Evolutionary conservation across 2,329 filamentous ascomycete species (phyloP).

Genomic region (Epichloe bromicola): DNA sequence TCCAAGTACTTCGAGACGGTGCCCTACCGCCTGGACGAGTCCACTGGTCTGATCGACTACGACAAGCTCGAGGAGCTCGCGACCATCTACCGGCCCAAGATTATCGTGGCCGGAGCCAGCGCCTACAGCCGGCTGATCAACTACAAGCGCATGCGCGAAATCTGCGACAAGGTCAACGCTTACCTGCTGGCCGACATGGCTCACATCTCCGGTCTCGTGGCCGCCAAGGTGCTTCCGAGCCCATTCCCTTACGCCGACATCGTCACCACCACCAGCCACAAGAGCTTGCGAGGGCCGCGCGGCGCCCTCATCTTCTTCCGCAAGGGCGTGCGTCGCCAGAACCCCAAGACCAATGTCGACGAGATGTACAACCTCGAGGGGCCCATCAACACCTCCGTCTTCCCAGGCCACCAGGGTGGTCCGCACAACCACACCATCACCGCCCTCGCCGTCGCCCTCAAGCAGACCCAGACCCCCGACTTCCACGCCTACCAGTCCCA

Average conservation of each 20-base stretch:
- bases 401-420: conserved; percentile 94
- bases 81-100: conserved; percentile 82
- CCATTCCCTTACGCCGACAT: conserved; percentile 87
- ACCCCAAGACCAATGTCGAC: conserved; percentile 76
- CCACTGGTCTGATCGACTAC: conserved; percentile 92
- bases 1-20: conserved; percentile 99
- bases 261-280: conserved; percentile 96
- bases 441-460: conserved; percentile 82
- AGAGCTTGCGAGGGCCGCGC: conserved; percentile 86
- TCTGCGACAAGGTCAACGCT: conserved; percentile 80
- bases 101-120: conserved; percentile 87
- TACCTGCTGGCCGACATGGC: conserved; percentile 96
- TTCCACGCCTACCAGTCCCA: conserved; percentile 89
- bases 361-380: conserved; percentile 81
- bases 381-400: conserved; percentile 92
- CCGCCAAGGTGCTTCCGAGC: conserved; percentile 78
- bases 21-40: conserved; percentile 82
- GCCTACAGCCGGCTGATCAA: conserved; percentile 95
- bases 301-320: conserved; percentile 98
- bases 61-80: conserved; percentile 79
- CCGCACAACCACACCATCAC: conserved; percentile 99
- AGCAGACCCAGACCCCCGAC: conserved; percentile 79
- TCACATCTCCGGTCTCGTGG: conserved; percentile 88
- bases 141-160: conserved; percentile 82
- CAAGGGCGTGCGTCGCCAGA: conserved; percentile 72